phyloP scores from a whole-genome alignment of 1,284 basidiomycete species.

The Athelia psychrophila region DNA sequence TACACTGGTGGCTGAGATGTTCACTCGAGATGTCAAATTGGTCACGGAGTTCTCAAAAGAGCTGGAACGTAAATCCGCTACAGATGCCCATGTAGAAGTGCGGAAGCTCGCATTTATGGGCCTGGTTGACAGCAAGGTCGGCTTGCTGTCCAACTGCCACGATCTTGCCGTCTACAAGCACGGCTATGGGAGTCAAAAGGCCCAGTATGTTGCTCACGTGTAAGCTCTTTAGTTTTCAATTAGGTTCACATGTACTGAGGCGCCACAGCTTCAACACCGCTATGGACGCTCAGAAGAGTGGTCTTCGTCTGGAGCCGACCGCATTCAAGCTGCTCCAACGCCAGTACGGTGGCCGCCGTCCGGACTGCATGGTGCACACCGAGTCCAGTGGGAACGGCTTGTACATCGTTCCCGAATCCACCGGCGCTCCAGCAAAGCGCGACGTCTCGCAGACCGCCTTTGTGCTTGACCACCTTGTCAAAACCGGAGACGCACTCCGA shows the following conservation, averaged over 20 bases:
- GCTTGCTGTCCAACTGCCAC: conserved; percentile 61
- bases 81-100: conserved; percentile 36
- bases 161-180: conserved; percentile 47
- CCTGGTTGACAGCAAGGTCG: conserved; percentile 48
- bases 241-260: background rate
- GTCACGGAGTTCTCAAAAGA: conserved; percentile 40
- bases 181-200: conserved; percentile 45
- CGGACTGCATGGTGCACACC: conserved; percentile 20
- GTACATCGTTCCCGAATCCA: background rate
- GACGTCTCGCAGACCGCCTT: conserved; percentile 10
- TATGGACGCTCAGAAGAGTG: conserved; percentile 57
- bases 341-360: conserved; percentile 21
- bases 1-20: conserved; percentile 40
- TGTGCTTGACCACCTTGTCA: conserved; percentile 27
- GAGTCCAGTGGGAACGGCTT: background rate
- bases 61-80: conserved; percentile 13
- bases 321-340: conserved; percentile 34
- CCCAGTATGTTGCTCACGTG: conserved; percentile 66
- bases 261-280: conserved; percentile 47
- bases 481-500: conserved; percentile 26
- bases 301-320: conserved; percentile 36
- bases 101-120: conserved; percentile 47
- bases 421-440: background rate
- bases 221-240: conserved; percentile 27
- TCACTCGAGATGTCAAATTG: conserved; percentile 46